phyloP scores from a whole-genome alignment of 495 filamentous ascomycete genomes.

The Aspergillus saccharolyticus region DNA sequence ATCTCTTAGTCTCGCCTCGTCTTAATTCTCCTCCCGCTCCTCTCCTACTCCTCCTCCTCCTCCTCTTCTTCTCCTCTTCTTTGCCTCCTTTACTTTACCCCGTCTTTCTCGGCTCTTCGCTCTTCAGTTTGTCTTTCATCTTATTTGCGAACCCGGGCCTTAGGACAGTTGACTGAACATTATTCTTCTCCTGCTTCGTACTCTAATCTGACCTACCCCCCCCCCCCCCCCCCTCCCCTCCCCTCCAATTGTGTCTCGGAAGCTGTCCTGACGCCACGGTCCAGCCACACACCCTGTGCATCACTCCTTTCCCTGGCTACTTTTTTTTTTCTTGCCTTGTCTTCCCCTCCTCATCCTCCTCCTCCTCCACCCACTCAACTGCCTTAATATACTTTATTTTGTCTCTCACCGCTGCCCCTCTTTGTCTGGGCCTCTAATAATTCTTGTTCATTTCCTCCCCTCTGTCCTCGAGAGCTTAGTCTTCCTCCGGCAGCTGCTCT shows the following conservation, averaged over 20 bases:
- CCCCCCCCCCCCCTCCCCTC: background rate
- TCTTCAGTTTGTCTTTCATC: background rate
- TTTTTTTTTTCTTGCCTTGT: background rate
- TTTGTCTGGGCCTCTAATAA: background rate
- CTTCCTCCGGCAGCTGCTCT: background rate
- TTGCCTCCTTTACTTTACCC: conserved; percentile 20
- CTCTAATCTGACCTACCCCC: background rate
- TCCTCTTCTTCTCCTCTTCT: conserved; percentile 15
- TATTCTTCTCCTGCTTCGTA: background rate
- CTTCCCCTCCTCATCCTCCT: conserved; percentile 1
- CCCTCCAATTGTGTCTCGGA: background rate
- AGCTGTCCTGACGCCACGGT: conserved; percentile 7
- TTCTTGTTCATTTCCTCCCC: background rate
- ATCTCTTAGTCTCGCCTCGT: background rate
- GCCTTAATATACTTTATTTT: background rate
- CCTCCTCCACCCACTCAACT: background rate
- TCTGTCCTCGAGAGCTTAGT: background rate
- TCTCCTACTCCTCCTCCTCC: conserved; percentile 12
- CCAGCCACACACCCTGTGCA: conserved; percentile 8
- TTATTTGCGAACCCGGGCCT: background rate
- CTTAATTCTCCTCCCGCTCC: conserved; percentile 1
- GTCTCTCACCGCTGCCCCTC: background rate
- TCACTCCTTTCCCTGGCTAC: conserved; percentile 1
- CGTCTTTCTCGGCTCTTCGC: conserved; percentile 12
- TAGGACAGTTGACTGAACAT: background rate